Percentiles rank a stretch among this genome's conserved stretches.
Evolutionary conservation across 805 yeast genomes (phyloP).

Genomic region (Priceomyces melissophilus): DNA sequence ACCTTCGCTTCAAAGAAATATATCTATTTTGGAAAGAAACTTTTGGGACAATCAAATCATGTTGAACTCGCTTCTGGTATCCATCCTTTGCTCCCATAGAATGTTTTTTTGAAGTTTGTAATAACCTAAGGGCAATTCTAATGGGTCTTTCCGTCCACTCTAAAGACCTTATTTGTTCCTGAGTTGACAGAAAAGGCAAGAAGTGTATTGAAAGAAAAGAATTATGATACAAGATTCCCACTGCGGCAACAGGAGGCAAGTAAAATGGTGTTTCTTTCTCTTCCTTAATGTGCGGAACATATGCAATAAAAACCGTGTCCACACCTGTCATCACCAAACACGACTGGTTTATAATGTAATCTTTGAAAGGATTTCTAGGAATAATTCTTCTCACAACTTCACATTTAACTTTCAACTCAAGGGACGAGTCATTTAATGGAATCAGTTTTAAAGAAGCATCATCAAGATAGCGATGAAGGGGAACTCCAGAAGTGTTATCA

Average conservation of each 20-base stretch:
- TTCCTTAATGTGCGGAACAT: constrained; percentile 68
- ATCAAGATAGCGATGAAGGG: constrained; percentile 31
- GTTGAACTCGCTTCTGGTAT: constrained; percentile 82
- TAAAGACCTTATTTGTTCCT: constrained; percentile 24
- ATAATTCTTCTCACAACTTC: constrained; percentile 77
- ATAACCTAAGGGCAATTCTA: constrained; percentile 75
- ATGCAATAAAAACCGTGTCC: constrained; percentile 56
- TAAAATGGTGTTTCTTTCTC: constrained; percentile 76
- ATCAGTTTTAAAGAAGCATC: constrained; percentile 30
- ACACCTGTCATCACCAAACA: constrained; percentile 50
- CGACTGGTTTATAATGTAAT: constrained; percentile 78
- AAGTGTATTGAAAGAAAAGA: constrained; percentile 67
- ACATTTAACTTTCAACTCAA: constrained; percentile 30
- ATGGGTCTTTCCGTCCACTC: constrained; percentile 58
- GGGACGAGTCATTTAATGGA: constrained; percentile 19
- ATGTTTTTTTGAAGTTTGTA: constrained; percentile 80
- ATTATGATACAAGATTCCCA: constrained; percentile 59
- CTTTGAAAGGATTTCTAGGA: constrained; percentile 91
- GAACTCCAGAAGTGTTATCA: constrained; percentile 14
- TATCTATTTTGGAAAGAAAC: constrained; percentile 81
- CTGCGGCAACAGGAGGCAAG: constrained; percentile 79
- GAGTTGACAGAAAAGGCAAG: constrained; percentile 49
- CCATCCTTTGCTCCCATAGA: constrained; percentile 81
- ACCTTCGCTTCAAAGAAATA: constrained; percentile 73
- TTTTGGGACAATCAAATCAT: constrained; percentile 81